These are phyloP conservation scores for Xylariales sp. DNA, from an alignment of 2,329 filamentous ascomycete species.

Conservation along the genomic window DNA sequence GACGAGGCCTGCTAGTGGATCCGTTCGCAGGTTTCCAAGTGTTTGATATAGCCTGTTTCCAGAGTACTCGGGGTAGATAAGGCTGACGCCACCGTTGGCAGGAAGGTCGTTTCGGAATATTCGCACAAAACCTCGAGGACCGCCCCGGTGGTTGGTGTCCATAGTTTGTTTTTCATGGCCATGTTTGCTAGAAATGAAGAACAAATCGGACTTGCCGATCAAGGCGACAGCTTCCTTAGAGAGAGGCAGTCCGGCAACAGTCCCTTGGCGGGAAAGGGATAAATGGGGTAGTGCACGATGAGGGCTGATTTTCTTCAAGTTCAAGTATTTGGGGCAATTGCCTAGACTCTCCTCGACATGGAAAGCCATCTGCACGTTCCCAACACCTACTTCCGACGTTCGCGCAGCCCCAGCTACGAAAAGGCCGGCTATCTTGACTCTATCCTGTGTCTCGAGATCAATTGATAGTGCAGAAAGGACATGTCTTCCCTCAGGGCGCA, in stretches of 20 bases:
- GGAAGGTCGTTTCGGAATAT: slow-evolving; percentile 51
- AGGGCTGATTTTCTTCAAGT: slow-evolving; percentile 61
- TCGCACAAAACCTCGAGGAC: slow-evolving; percentile 68
- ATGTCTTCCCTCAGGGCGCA: slow-evolving; percentile 34
- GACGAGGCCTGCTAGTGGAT: slow-evolving; percentile 63
- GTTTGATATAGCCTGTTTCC: slow-evolving; percentile 83
- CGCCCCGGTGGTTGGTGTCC: slow-evolving; percentile 82
- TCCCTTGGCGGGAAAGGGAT: slow-evolving; percentile 26
- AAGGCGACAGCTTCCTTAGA: slow-evolving; percentile 51
- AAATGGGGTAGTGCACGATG: slow-evolving; percentile 52
- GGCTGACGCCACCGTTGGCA: slow-evolving; percentile 31
- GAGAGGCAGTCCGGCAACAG: slow-evolving; percentile 36
- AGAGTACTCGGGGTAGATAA: slow-evolving; percentile 80
- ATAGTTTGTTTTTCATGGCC: slow-evolving; percentile 54
- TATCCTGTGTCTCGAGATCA: slow-evolving; percentile 60
- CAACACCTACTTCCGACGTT: slow-evolving; percentile 25
- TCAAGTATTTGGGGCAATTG: slow-evolving; percentile 86
- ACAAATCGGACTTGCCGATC: slow-evolving; percentile 62
- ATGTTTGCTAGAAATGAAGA: slow-evolving; percentile 71
- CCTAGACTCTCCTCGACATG: slow-evolving; percentile 69
- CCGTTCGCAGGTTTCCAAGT: slow-evolving; percentile 67
- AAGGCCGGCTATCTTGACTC: slow-evolving; percentile 69
- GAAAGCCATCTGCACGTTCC: slow-evolving; percentile 53
- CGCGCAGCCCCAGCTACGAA: slow-evolving; percentile 61
- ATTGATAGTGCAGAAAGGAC: slow-evolving; percentile 50